Evolutionary conservation across 2,329 filamentous ascomycete genomes (phyloP).

Genomic region (Metarhizium guizhouense): DNA sequence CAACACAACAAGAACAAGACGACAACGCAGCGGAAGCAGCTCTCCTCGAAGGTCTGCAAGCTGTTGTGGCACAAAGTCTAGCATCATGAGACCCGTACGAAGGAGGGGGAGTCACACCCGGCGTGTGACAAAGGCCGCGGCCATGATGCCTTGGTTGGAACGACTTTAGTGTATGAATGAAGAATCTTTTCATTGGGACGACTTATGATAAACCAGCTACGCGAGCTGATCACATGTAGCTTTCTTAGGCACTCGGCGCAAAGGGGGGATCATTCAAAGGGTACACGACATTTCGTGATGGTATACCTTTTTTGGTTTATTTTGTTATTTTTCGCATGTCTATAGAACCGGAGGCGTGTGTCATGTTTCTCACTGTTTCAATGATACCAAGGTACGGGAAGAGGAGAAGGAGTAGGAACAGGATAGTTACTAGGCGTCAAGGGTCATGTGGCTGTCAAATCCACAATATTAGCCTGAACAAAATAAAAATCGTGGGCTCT

Average conservation of each 20-base stretch:
- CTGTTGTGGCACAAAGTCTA: conserved; percentile 20
- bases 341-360: not conserved
- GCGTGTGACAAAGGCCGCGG: not conserved
- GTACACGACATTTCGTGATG: not conserved
- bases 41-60: conserved; percentile 25
- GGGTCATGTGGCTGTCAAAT: not conserved
- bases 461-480: not conserved
- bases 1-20: conserved; percentile 13
- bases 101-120: not conserved
- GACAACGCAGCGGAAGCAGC: conserved; percentile 26
- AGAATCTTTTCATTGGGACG: not conserved
- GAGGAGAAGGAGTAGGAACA: not conserved
- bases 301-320: no score
- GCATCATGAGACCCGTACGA: conserved; percentile 6
- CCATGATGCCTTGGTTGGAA: not conserved
- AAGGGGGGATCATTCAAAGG: not conserved
- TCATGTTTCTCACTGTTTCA: not conserved
- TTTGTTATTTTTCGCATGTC: not conserved
- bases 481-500: not conserved
- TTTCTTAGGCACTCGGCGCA: not conserved
- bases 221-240: not conserved
- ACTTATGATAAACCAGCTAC: not conserved
- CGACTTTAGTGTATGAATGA: not conserved
- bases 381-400: conserved; percentile 1
- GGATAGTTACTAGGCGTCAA: not conserved